Evolutionary conservation across 805 yeast genomes (phyloP), one percentile per base, ranked within the genome.

Genomic region (Kuraishia piskuri): DNA sequence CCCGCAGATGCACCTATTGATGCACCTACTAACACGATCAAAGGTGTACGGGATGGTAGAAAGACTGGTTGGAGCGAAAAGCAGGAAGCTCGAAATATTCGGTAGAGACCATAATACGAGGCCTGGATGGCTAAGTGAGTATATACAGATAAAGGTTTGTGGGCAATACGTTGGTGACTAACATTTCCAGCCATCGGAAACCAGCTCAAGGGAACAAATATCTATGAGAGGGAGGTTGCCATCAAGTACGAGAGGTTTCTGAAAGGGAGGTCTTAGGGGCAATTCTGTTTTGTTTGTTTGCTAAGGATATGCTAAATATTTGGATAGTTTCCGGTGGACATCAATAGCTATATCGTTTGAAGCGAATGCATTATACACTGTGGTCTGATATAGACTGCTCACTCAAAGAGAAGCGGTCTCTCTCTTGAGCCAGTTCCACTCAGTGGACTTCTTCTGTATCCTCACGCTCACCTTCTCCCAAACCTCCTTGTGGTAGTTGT

Each of bases 71-170:
- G 97, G 97, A 0, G 73, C 73, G 2, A 79, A 83, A 55, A 78
- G 90, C 3, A 73, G 95, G 25, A 91, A 92, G 63, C 72, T 92
- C 26, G 97, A 92, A 66, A 81, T 92, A 1, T 91, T 91, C 69
- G 97, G 97, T 4, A 77, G 96, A 54, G 86, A 84, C 58, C 92
- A 88, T 62, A 91, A 92, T 62, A 75, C 86, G 1, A 76, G 97
- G 40, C 87, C 90, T 0, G 97, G 97, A 0, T 92, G 98, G 97
- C 70, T 91, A 52, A 88, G 76, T 58, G 72, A 57, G 74, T 67
- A 50, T 22, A n/a, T 25, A 9, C 10, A 45, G 12, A 9, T 3
- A 19, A 12, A 19, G 14, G 8, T 2, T 20, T 22, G 4, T 21
- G 4, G 4, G 21, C 3, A n/a, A 31, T 31, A 37, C 19, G n/a